A percentile compares a stretch with the other conserved stretches of the same genome.
These are phyloP conservation scores for Yamadazyma paraphyllophila DNA, from an alignment of 805 yeast genomes.

Conservation along the genomic window DNA sequence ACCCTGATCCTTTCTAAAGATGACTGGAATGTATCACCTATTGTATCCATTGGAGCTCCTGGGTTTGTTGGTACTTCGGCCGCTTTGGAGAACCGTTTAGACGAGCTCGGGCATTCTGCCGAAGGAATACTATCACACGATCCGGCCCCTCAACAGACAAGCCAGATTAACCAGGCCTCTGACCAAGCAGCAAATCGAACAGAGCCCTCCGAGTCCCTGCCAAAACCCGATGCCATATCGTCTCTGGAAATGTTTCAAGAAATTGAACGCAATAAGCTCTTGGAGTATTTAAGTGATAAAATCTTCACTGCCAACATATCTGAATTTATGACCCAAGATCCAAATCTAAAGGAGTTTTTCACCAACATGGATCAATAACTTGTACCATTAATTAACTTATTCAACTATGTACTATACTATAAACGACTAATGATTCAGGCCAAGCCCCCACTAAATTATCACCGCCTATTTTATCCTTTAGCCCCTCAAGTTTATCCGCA, in stretches of 20 bases:
- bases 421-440: background rate
- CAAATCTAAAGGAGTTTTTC: conserved; percentile 5
- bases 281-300: conserved; percentile 2
- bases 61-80: background rate
- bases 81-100: background rate
- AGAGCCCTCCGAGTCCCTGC: no score
- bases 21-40: background rate
- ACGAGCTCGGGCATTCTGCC: background rate
- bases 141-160: background rate
- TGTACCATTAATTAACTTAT: background rate
- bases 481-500: no score
- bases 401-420: no score
- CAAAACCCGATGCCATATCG: background rate
- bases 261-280: conserved; percentile 1
- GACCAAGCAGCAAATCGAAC: background rate
- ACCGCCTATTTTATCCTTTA: no score
- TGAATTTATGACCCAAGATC: conserved; percentile 8
- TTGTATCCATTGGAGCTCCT: background rate
- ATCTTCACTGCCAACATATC: conserved; percentile 1
- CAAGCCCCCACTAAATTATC: no score
- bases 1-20: background rate
- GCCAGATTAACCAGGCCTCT: background rate
- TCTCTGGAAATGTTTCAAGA: conserved; percentile 5
- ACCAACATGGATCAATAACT: background rate
- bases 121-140: background rate